Base-by-base conservation (phyloP, 345 rosid genomes). In the Eucalyptus leucophloia region DNA sequence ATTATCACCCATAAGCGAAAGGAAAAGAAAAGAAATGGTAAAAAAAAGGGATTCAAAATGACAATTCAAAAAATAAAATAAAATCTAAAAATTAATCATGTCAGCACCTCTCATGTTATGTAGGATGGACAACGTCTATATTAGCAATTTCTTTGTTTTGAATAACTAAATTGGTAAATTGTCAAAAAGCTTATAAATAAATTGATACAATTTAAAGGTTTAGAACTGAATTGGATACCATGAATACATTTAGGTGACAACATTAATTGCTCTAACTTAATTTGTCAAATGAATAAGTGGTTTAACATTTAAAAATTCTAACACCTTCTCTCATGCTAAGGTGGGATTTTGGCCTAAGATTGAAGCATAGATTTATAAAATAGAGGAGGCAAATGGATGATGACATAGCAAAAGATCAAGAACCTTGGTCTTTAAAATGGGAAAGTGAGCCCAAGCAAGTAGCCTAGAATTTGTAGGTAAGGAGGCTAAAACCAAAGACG, bases 21-120 rank as follows among this genome's bases (percentile, higher is more conserved):
- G 8, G n/a, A 60, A 28, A 60, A 60, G 2, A 60, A 28, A 28
- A 60, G 7, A 12, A 60, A 19, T 53, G 10, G 56, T 19, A 60
- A 60, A 12, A 10, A 58, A 6, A 28, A 12, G 32, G 67, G 13
- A 60, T 26, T 60, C 4, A 28, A 58, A 60, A 28, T 18, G 28
- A 26, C 7, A 60, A 26, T 60, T 60, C 67, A 28, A 26, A 60
- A 60, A 6, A 0, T 58, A 26, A 58, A 58, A 58, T 24, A 58
- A 58, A 58, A 58, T 11, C 2, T 12, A 28, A 60, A 60, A 60
- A 60, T 60, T 60, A 60, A 26, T 8, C 32, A 28, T 8, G 8
- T 60, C 2, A 12, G 4, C 17, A 60, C 32, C 1, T 3, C 32
- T 28, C 56, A 28, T 28, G 69, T 28, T 28, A 28, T 0, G 0